phyloP scores from a whole-genome alignment of 495 filamentous ascomycete genomes.

The Aspergillus asperescens region DNA sequence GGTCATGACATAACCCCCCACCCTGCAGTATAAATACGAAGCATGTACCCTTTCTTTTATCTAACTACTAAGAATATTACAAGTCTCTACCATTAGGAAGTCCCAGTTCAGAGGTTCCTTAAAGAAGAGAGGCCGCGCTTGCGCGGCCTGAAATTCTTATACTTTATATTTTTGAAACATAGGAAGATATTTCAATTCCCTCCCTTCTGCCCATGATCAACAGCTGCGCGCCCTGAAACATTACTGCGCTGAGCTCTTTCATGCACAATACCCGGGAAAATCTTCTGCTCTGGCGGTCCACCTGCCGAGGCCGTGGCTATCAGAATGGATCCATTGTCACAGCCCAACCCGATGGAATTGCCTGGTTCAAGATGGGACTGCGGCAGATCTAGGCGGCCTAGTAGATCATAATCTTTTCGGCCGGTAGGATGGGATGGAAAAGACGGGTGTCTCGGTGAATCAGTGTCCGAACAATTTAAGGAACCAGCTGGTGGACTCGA shows the following conservation, averaged over 20 bases:
- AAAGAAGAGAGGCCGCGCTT: too few species aligned
- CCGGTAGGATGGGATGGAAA: neutral
- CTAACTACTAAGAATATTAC: too few species aligned
- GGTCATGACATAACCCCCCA: too few species aligned
- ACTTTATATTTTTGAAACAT: neutral
- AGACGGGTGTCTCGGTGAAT: neutral
- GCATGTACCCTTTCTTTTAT: too few species aligned
- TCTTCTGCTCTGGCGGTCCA: constrained; percentile 56
- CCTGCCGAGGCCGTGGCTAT: constrained; percentile 37
- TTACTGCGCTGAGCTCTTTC: constrained; percentile 51
- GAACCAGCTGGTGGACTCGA: neutral
- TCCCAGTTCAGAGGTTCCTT: too few species aligned
- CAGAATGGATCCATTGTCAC: constrained; percentile 19
- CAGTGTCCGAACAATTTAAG: neutral
- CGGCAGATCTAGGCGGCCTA: neutral
- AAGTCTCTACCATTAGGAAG: too few species aligned
- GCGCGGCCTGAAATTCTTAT: too few species aligned
- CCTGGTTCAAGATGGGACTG: constrained; percentile 11
- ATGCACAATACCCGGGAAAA: constrained; percentile 68
- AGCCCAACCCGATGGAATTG: constrained; percentile 11
- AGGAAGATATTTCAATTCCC: neutral
- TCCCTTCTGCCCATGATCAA: neutral
- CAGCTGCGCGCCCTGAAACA: constrained; percentile 15
- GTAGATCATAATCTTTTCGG: neutral
- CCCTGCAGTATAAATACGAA: too few species aligned